Conservation (phyloP, 495 filamentous ascomycete genomes). For the Glutinoglossum americanum region DNA sequence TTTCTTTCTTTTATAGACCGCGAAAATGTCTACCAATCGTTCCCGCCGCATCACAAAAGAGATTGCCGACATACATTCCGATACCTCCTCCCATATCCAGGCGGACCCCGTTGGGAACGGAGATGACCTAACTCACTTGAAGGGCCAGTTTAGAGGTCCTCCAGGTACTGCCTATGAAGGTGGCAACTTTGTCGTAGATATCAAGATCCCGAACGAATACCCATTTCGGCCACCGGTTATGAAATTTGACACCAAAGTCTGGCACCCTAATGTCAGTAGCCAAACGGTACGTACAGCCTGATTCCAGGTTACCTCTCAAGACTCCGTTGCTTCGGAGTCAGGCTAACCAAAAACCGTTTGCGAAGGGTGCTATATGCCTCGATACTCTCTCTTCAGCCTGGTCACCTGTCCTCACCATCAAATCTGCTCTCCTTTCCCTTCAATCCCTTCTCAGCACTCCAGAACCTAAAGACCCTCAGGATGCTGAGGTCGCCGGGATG, state of each 20-base stretch:
- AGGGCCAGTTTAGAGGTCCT: constrained; percentile 66
- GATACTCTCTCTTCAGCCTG: constrained; percentile 78
- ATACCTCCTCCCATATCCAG: constrained; percentile 51
- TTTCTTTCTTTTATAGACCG: neutral
- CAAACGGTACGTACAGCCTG: constrained; percentile 48
- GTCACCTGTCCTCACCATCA: constrained; percentile 91
- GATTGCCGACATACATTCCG: constrained; percentile 63
- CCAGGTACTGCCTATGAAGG: constrained; percentile 90
- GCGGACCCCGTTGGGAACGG: constrained; percentile 38
- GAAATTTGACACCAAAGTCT: constrained; percentile 87
- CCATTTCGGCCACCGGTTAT: constrained; percentile 84
- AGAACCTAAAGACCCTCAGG: constrained; percentile 91
- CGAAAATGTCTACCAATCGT: constrained; percentile 52
- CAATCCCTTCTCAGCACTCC: constrained; percentile 84
- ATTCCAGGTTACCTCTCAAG: neutral
- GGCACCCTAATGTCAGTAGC: constrained; percentile 94
- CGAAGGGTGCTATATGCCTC: constrained; percentile 85
- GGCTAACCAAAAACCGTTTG: constrained; percentile 6
- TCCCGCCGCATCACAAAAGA: constrained; percentile 79
- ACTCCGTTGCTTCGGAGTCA: neutral
- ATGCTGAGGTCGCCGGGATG: constrained; percentile 89
- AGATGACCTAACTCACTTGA: constrained; percentile 65
- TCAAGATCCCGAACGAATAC: constrained; percentile 72
- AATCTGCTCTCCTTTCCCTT: constrained; percentile 78
- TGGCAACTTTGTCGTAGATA: constrained; percentile 63